Percentiles rank a stretch among this genome's conserved stretches.
phyloP scores from a whole-genome alignment of 192 early-diverging fungal species.

The Coemansia sp. region DNA sequence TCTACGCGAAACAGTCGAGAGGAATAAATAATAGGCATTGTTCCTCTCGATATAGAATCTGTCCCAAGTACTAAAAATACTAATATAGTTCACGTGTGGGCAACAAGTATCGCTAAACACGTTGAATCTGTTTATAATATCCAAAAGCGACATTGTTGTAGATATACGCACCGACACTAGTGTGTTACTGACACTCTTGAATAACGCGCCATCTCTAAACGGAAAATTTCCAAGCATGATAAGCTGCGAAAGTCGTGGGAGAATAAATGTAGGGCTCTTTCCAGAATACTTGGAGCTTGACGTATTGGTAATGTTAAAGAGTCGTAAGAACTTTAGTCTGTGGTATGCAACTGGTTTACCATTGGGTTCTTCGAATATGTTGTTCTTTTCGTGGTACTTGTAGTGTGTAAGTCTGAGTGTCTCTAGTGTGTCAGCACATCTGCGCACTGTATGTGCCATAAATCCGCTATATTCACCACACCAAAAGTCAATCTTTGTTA shows the following conservation, averaged over 20 bases:
- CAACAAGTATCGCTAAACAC: constrained; percentile 5
- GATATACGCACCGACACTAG: background rate
- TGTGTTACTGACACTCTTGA: constrained; percentile 5
- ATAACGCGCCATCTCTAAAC: background rate
- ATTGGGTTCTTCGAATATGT: constrained; percentile 3
- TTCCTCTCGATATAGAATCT: constrained; percentile 1
- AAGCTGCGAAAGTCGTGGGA: background rate
- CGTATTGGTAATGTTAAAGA: background rate
- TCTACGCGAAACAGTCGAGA: background rate
- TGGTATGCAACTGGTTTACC: background rate
- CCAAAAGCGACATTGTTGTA: constrained; percentile 7
- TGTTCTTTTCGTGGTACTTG: background rate
- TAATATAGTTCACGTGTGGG: background rate
- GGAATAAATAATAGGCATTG: background rate
- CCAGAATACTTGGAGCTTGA: background rate
- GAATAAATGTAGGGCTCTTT: background rate
- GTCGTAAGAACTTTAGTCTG: background rate
- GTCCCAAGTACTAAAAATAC: background rate
- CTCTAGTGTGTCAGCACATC: background rate
- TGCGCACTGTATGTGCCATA: background rate
- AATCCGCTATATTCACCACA: background rate
- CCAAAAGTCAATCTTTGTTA: background rate
- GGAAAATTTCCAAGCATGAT: background rate
- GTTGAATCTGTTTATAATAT: background rate
- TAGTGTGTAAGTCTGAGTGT: background rate